phyloP scores from a whole-genome alignment of 495 filamentous ascomycete species.

The Aspergillus egyptiacus region DNA sequence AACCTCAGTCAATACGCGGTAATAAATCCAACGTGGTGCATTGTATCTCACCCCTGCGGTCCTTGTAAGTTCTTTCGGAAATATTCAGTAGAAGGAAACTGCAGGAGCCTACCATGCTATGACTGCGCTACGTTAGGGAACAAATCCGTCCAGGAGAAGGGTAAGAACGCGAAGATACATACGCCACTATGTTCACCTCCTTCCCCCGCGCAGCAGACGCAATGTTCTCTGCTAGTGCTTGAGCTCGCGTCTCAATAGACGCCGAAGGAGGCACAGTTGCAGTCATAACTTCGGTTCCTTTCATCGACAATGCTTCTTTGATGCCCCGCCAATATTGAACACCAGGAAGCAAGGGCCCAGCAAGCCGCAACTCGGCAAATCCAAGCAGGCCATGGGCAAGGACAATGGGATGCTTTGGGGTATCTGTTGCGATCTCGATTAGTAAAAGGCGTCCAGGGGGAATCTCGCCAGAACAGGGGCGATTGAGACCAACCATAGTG shows the following conservation, averaged over 20 bases:
- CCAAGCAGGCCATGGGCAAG: conserved; percentile 89
- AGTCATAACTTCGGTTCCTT: conserved; percentile 73
- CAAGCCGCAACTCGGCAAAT: conserved; percentile 76
- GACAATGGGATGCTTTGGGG: conserved; percentile 66
- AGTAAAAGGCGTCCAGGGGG: neutral
- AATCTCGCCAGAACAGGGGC: neutral
- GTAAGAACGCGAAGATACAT: conserved; percentile 31
- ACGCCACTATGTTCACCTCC: conserved; percentile 85
- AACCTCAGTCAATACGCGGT: conserved; percentile 17
- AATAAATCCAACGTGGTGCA: neutral
- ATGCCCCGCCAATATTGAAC: conserved; percentile 94
- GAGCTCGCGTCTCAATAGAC: conserved; percentile 71
- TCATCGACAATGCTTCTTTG: conserved; percentile 63
- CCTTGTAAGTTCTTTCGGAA: conserved; percentile 13
- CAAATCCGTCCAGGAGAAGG: neutral
- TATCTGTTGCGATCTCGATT: conserved; percentile 29
- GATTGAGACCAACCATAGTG: conserved; percentile 53
- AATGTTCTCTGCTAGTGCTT: conserved; percentile 59
- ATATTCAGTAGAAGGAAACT: neutral
- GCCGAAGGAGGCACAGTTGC: conserved; percentile 72
- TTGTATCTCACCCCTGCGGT: conserved; percentile 41
- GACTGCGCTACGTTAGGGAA: conserved; percentile 37
- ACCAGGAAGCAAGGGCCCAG: conserved; percentile 62
- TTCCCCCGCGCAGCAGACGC: conserved; percentile 59
- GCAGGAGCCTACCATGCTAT: conserved; percentile 62